phyloP scores from a whole-genome alignment of 805 yeast genomes.

The Starmerella lactis-condensi region DNA sequence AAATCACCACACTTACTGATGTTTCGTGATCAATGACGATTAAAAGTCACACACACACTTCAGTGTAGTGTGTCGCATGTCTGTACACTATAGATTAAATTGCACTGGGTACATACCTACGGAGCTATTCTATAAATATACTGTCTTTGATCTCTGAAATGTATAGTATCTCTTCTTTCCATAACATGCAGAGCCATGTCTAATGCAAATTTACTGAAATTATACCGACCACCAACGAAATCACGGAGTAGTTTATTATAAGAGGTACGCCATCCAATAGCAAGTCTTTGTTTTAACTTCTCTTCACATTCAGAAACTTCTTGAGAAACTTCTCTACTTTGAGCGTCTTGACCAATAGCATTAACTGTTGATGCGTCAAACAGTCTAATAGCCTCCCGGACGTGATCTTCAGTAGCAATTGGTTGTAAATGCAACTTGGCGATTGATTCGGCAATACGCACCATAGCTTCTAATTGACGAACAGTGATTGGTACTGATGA shows the following conservation, averaged over 20 bases:
- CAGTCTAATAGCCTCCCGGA: constrained; percentile 83
- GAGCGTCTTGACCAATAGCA: constrained; percentile 56
- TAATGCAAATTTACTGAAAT: constrained; percentile 48
- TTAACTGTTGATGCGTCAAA: constrained; percentile 96
- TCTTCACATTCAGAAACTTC: constrained; percentile 67
- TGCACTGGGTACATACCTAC: too few species aligned
- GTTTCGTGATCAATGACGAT: neutral
- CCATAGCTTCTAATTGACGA: constrained; percentile 92
- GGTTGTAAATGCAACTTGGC: constrained; percentile 76
- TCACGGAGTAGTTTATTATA: constrained; percentile 68
- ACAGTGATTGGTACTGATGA: constrained; percentile 94
- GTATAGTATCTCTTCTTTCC: constrained; percentile 75
- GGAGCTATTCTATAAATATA: constrained; percentile 62
- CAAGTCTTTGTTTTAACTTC: constrained; percentile 74
- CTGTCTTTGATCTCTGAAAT: constrained; percentile 72
- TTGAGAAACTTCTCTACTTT: constrained; percentile 24
- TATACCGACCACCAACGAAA: constrained; percentile 28
- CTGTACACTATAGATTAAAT: too few species aligned
- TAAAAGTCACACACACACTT: neutral
- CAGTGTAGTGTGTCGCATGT: neutral
- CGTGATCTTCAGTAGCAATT: constrained; percentile 72
- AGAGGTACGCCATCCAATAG: constrained; percentile 91
- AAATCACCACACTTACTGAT: too few species aligned
- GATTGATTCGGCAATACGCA: constrained; percentile 83
- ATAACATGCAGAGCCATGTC: constrained; percentile 47